Percentiles rank a stretch among this genome's conserved stretches.
Conservation (phyloP, 176 grass and related monocot species). For the Otatea glauca region DNA sequence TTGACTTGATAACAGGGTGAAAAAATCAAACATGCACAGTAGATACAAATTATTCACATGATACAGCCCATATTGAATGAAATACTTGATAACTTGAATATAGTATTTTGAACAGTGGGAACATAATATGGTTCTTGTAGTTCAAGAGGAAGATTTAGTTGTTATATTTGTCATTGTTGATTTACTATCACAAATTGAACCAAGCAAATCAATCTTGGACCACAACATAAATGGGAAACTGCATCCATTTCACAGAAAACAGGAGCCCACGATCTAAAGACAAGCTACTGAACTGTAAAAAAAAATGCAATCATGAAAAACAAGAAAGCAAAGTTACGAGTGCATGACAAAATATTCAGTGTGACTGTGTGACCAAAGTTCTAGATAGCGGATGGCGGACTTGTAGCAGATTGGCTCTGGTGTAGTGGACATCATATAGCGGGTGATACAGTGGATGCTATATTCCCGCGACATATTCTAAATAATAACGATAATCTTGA, state of each 20-base stretch:
- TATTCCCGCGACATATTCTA: too few species aligned
- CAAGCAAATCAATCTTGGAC: background rate
- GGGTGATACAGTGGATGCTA: too few species aligned
- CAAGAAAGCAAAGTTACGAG: background rate
- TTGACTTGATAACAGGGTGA: background rate
- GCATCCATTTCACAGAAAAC: background rate
- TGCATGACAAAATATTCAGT: too few species aligned
- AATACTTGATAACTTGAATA: background rate
- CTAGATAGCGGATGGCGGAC: too few species aligned
- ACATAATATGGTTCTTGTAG: background rate
- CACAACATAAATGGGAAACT: background rate
- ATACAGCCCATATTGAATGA: background rate
- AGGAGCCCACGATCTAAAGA: background rate
- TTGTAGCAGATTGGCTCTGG: too few species aligned
- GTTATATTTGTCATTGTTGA: background rate
- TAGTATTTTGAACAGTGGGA: slow-evolving; percentile 17
- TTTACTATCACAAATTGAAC: background rate
- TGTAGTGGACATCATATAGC: too few species aligned
- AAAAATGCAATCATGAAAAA: background rate
- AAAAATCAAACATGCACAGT: background rate
- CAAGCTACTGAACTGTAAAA: background rate
- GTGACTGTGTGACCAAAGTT: too few species aligned
- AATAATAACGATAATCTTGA: too few species aligned
- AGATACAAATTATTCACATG: background rate
- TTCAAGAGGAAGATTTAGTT: background rate